Percentiles rank a stretch among this genome's conserved stretches.
These are phyloP conservation scores for Nannochloris sp. DNA, from an alignment of 139 green algal genomes.

Conservation along the genomic window DNA sequence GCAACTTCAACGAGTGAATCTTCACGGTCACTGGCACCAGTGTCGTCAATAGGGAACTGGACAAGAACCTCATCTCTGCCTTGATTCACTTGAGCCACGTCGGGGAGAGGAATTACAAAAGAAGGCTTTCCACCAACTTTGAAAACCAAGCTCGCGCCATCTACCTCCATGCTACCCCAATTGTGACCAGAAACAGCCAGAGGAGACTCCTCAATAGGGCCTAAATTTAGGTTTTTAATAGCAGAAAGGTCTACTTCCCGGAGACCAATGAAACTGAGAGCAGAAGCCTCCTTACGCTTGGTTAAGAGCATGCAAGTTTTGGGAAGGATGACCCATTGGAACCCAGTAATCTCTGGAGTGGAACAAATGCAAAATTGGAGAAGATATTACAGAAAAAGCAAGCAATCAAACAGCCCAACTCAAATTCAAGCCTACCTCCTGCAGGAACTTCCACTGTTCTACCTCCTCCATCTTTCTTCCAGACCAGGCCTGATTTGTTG, in stretches of 20 bases:
- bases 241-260: constrained; percentile 40
- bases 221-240: neutral
- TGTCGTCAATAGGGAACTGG: constrained; percentile 90
- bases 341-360: constrained; percentile 51
- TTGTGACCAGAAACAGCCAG: constrained; percentile 14
- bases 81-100: constrained; percentile 59
- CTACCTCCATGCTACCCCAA: constrained; percentile 21
- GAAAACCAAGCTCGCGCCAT: constrained; percentile 68
- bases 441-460: constrained; percentile 22
- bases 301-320: constrained; percentile 56
- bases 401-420: too few relatives aligned
- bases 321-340: constrained; percentile 53
- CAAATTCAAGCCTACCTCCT: constrained; percentile 10
- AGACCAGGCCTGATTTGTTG: constrained; percentile 10
- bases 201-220: neutral
- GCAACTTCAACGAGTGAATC: constrained; percentile 82
- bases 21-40: constrained; percentile 41
- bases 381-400: neutral
- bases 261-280: constrained; percentile 69
- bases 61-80: constrained; percentile 84
- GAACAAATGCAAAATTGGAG: neutral
- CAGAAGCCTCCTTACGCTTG: constrained; percentile 20
- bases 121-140: constrained; percentile 55
- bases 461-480: constrained; percentile 25
- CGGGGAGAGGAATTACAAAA: constrained; percentile 78